Percentiles rank a stretch among this genome's conserved stretches.
Conservation (phyloP, 2,329 filamentous ascomycete species). For the Fusarium sp. region DNA sequence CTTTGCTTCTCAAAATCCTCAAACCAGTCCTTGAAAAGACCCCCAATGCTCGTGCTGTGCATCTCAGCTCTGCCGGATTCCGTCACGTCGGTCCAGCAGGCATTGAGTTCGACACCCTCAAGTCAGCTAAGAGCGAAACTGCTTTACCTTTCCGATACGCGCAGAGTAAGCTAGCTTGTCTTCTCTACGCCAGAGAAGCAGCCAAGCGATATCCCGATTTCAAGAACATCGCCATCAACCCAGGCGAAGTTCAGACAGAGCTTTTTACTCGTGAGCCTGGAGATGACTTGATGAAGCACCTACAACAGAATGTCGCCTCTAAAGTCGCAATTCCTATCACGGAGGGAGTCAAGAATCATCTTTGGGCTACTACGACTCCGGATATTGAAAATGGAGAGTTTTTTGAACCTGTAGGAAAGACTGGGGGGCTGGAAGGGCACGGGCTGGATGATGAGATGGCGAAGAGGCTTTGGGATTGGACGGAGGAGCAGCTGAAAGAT, state of each 20-base stretch:
- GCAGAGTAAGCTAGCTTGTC: neutral
- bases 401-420: slow-evolving; percentile 8
- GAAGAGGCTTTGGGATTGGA: neutral
- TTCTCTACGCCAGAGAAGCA: neutral
- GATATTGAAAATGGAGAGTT: neutral
- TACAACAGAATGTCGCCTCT: neutral
- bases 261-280: neutral
- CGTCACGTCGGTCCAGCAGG: neutral
- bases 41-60: fast-evolving
- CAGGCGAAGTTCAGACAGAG: neutral
- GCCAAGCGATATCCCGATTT: neutral
- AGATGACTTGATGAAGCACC: neutral
- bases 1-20: neutral
- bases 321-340: fast-evolving
- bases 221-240: slow-evolving; percentile 4
- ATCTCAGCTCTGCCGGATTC: neutral
- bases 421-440: neutral
- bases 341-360: neutral
- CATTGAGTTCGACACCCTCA: neutral
- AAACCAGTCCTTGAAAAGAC: neutral
- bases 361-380: neutral
- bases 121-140: neutral
- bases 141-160: neutral
- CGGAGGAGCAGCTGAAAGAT: neutral
- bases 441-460: neutral